A percentile compares a stretch with the other conserved stretches of the same genome.
Conservation (phyloP, 345 rosid species). For the Salix brachista region DNA sequence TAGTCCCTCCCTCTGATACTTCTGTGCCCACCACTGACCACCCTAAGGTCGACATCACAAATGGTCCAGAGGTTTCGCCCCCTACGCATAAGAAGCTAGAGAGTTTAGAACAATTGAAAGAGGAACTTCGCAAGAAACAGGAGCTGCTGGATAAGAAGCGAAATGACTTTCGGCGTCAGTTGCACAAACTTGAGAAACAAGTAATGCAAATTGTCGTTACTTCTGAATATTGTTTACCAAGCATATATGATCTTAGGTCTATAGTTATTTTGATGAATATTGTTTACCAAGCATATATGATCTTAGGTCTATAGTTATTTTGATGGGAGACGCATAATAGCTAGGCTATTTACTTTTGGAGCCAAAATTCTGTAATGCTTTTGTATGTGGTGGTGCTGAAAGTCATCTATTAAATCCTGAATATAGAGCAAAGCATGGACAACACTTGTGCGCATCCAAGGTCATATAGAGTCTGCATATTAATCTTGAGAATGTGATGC, state of each 20-base stretch:
- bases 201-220: constrained; percentile 22
- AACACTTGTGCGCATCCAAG: neutral
- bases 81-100: constrained; percentile 71
- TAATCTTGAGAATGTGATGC: neutral
- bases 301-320: neutral
- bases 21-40: constrained; percentile 43
- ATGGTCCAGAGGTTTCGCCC: constrained; percentile 54
- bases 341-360: neutral
- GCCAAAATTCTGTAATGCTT: neutral
- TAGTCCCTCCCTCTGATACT: constrained; percentile 36
- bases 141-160: constrained; percentile 87
- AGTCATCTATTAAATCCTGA: neutral
- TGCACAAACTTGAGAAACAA: constrained; percentile 72
- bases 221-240: neutral
- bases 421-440: neutral
- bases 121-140: constrained; percentile 82
- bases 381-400: neutral
- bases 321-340: neutral
- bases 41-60: constrained; percentile 35
- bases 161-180: constrained; percentile 61
- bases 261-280: neutral
- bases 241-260: neutral
- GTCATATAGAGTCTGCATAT: neutral
- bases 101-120: constrained; percentile 71
- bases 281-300: neutral